These are phyloP conservation scores for Cicer yamashitae DNA, from an alignment of 306 rosid species.

Conservation along the genomic window DNA sequence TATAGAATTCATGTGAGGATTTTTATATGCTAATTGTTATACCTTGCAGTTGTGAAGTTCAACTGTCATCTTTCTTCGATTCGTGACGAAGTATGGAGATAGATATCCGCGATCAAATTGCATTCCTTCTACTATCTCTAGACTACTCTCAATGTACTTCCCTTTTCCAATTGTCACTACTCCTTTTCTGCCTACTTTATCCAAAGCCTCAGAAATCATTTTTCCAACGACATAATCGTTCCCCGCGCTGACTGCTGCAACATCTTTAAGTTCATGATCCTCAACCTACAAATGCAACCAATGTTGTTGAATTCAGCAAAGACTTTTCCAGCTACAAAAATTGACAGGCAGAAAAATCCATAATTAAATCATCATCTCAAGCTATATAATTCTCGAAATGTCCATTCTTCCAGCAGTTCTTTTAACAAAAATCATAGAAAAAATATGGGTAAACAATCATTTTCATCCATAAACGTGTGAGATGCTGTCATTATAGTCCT, in stretches of 20 bases:
- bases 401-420: neutral
- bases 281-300: conserved; percentile 64
- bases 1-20: conserved; percentile 34
- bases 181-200: conserved; percentile 79
- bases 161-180: conserved; percentile 87
- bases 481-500: too few species aligned
- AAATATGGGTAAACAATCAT: too few species aligned
- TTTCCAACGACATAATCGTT: conserved; percentile 80
- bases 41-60: conserved; percentile 94
- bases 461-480: too few species aligned
- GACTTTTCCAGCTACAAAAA: conserved; percentile 31
- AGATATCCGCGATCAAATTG: conserved; percentile 87
- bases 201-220: conserved; percentile 81
- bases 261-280: conserved; percentile 80
- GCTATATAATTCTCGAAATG: conserved; percentile 24
- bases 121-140: conserved; percentile 94
- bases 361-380: conserved; percentile 34
- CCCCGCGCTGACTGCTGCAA: conserved; percentile 93
- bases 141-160: conserved; percentile 61
- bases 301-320: conserved; percentile 41
- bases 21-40: conserved; percentile 31
- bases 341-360: conserved; percentile 1
- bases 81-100: conserved; percentile 82
- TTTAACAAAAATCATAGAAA: neutral
- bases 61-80: conserved; percentile 67